Base-by-base conservation (phyloP, 208 protist genomes). In the Leishmania major region DNA sequence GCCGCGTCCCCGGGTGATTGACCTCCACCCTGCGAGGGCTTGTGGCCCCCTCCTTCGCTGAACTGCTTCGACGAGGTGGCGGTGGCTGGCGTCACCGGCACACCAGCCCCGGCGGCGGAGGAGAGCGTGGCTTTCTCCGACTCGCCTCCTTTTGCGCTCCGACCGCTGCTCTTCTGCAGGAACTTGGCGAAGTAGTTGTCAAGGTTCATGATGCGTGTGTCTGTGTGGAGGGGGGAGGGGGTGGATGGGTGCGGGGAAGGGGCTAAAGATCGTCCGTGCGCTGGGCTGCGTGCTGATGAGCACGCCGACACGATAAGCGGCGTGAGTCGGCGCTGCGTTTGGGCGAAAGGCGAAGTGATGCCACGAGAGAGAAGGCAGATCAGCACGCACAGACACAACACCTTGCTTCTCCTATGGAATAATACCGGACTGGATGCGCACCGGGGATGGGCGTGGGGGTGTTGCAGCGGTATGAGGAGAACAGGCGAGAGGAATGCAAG, bases 111-210 rank as follows among this genome's bases (percentile, higher is more conserved):
- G 7, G 28, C 45, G 70, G 25, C 5, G 45, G 76, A 28, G n/a
- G 75, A 57, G 37, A 35, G 64, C 8, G 69, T 31, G 2, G 75
- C 31, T 31, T 73, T 35, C 13, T 64, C 64, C 11, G 3, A 19
- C 81, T 51, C 3, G 55, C 10, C 35, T 45, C 60, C 6, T 47
- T 17, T 59, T 49, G 77, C 2, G 31, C 64, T 40, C 35, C 35
- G 79, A 17, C 22, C 55, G 17, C 57, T 77, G 4, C 71, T 75
- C 59, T 82, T 81, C 74, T 84, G 72, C 45, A 94, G 81, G 66
- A 89, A 94, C 25, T 66, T 79, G 47, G 91, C 78, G 59, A 94
- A 94, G 84, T 94, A 94, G 60, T 94, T 94, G 45, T 94, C 87
- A 35, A 94, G 57, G 62, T 84, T 93, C 85, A 87, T 90, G 8